phyloP scores from a whole-genome alignment of 2,329 filamentous ascomycete species.

The Verticillium tricorpus region DNA sequence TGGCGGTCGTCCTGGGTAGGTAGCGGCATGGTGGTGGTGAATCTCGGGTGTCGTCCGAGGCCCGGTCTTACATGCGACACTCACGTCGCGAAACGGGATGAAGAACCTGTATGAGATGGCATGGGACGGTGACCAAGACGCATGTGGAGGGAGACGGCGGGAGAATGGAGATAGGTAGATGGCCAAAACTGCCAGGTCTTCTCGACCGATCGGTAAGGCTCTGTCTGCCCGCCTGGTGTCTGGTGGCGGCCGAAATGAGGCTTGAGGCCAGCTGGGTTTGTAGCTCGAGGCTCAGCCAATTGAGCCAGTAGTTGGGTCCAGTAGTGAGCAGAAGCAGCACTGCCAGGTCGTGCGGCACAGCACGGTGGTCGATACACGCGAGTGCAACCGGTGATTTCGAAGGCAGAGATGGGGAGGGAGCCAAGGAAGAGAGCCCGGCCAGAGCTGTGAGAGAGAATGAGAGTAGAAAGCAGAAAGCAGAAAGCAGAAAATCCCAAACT shows the following conservation, averaged over 20 bases:
- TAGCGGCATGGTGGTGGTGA: background rate
- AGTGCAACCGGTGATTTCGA: too few relatives aligned
- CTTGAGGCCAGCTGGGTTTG: background rate
- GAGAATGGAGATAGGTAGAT: background rate
- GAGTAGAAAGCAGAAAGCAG: background rate
- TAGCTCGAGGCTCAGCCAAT: background rate
- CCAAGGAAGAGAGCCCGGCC: background rate
- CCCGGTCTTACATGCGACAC: background rate
- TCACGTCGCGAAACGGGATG: background rate
- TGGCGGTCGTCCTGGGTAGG: constrained; percentile 28
- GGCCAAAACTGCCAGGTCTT: background rate
- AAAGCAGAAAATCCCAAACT: background rate
- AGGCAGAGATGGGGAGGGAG: too few relatives aligned
- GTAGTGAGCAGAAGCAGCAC: background rate
- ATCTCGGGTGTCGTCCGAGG: background rate
- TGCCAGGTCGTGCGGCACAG: background rate
- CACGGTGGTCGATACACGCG: too few relatives aligned
- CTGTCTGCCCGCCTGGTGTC: background rate
- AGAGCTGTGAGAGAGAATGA: too few relatives aligned
- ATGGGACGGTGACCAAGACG: background rate
- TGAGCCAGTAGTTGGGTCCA: background rate
- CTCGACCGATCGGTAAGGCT: background rate
- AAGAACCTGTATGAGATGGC: background rate
- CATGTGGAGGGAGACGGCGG: background rate
- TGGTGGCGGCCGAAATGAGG: background rate